Evolutionary conservation across 495 filamentous ascomycete genomes (phyloP).

Genomic region (Cercophora scortea): DNA sequence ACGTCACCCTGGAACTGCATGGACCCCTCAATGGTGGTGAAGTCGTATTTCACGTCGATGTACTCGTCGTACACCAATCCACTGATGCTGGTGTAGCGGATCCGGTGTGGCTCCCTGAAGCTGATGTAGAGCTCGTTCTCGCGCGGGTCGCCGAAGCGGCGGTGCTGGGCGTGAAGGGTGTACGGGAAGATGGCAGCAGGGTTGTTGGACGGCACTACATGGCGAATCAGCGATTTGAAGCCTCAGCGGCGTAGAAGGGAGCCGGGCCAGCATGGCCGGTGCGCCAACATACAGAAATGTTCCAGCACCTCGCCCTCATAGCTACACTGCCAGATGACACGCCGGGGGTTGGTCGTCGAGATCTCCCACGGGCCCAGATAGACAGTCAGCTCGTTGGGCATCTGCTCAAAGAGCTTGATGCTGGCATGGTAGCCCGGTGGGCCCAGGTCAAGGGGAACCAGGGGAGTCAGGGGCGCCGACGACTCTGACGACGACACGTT

Average conservation of each 20-base stretch:
- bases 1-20: constrained; percentile 27
- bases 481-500: constrained; percentile 25
- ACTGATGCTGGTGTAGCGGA: constrained; percentile 22
- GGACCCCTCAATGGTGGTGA: constrained; percentile 26
- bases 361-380: constrained; percentile 33
- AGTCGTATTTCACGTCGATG: constrained; percentile 29
- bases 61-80: constrained; percentile 25
- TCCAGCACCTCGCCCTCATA: constrained; percentile 29
- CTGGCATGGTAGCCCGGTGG: constrained; percentile 30
- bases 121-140: constrained; percentile 28
- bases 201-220: constrained; percentile 24
- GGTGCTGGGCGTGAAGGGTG: constrained; percentile 26
- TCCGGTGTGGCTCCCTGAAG: constrained; percentile 24
- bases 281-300: constrained; percentile 22
- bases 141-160: constrained; percentile 23
- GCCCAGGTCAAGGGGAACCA: constrained; percentile 28
- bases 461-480: constrained; percentile 21
- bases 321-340: constrained; percentile 27
- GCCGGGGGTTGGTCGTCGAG: constrained; percentile 16
- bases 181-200: constrained; percentile 21
- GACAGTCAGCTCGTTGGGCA: constrained; percentile 22
- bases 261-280: neutral
- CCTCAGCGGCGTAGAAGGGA: constrained; percentile 1
- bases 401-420: constrained; percentile 27
- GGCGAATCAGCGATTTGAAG: neutral